These are phyloP conservation scores for Exophiala oligosperma DNA, from an alignment of 2,329 filamentous ascomycete species.

Conservation along the genomic window DNA sequence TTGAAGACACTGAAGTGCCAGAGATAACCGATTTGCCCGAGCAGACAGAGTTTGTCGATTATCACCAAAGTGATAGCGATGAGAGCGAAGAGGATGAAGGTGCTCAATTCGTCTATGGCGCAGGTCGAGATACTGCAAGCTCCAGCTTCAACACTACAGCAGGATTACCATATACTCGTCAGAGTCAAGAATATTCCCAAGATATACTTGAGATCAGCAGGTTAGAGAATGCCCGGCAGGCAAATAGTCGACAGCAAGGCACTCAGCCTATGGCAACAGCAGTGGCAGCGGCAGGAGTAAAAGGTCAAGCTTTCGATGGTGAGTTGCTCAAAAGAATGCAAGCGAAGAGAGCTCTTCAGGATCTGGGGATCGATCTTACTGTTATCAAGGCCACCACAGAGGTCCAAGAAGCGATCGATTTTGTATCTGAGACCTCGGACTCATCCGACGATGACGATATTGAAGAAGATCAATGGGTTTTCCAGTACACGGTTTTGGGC, in stretches of 20 bases:
- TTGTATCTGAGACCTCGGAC: not conserved
- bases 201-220: constrained; percentile 14
- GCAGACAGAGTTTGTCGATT: not conserved
- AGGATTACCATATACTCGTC: not conserved
- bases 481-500: constrained; percentile 19
- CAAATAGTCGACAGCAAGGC: not conserved
- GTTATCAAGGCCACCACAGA: constrained; percentile 2
- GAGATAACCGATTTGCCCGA: constrained; percentile 2
- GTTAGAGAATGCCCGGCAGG: constrained; percentile 14
- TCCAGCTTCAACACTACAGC: not conserved
- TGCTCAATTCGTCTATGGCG: constrained; percentile 18
- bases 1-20: constrained; percentile 2
- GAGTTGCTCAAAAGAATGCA: constrained; percentile 9
- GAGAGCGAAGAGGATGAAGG: constrained; percentile 26
- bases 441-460: constrained; percentile 3
- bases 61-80: not conserved
- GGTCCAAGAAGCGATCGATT: constrained; percentile 8
- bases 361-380: constrained; percentile 3
- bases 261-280: not conserved
- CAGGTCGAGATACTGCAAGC: constrained; percentile 1
- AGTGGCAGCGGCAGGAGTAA: not conserved
- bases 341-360: constrained; percentile 1
- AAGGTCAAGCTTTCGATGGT: constrained; percentile 2
- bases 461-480: constrained; percentile 8
- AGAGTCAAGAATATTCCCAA: not conserved